Evolutionary conservation across 2,329 filamentous ascomycete genomes (phyloP).

Genomic region (Orbilia brochopaga): DNA sequence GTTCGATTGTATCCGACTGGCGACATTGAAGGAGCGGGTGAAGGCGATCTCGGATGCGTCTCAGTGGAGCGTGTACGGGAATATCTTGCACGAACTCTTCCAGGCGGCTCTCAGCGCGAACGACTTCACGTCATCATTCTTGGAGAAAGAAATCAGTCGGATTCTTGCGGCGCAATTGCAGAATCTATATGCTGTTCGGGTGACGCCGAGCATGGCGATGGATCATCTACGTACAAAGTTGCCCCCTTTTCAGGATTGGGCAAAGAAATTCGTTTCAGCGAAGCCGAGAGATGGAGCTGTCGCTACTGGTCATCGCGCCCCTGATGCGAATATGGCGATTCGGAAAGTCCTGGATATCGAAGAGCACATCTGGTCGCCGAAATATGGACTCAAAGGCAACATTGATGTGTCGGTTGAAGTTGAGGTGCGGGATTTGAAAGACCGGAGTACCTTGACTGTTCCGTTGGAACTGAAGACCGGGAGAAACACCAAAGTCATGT

Average conservation of each 20-base stretch:
- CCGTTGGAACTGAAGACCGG: constrained; percentile 97
- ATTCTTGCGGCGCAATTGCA: constrained; percentile 81
- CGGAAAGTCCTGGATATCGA: constrained; percentile 95
- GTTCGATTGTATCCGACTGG: constrained; percentile 85
- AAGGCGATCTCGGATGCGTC: constrained; percentile 85
- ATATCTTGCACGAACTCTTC: constrained; percentile 92
- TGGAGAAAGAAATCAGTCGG: constrained; percentile 70
- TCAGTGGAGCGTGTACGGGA: constrained; percentile 85
- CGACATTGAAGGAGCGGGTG: constrained; percentile 91
- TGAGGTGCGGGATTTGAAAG: constrained; percentile 73
- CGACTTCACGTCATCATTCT: constrained; percentile 74
- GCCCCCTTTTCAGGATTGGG: constrained; percentile 81
- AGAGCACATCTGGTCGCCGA: constrained; percentile 97
- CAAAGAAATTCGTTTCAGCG: constrained; percentile 75
- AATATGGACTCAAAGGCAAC: constrained; percentile 96
- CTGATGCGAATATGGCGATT: constrained; percentile 78
- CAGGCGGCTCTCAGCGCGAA: constrained; percentile 87
- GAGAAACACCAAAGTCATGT: constrained; percentile 73
- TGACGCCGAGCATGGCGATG: constrained; percentile 73
- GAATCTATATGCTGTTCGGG: constrained; percentile 84
- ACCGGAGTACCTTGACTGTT: constrained; percentile 72
- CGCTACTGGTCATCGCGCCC: constrained; percentile 75
- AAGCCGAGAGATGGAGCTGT: constrained; percentile 73
- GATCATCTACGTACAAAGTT: constrained; percentile 85
- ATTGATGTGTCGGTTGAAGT: constrained; percentile 96